phyloP scores from a whole-genome alignment of 495 filamentous ascomycete species.

The Podospora pseudopauciseta region DNA sequence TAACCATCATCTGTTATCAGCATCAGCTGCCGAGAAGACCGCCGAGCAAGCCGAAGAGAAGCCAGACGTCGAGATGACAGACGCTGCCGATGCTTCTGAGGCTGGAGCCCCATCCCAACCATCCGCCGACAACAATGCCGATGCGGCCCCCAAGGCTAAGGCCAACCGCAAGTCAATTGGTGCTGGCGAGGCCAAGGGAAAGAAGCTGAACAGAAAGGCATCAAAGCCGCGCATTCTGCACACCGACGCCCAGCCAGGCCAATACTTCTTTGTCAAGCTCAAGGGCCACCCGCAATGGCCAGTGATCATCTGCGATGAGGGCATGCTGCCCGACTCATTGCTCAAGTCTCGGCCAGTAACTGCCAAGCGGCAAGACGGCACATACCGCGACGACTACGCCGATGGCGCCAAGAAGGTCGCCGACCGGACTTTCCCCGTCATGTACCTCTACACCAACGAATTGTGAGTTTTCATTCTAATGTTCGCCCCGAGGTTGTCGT shows the following conservation, averaged over 20 bases:
- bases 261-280: conserved; percentile 81
- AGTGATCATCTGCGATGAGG: conserved; percentile 83
- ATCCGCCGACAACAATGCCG: conserved; percentile 25
- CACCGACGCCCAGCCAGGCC: conserved; percentile 75
- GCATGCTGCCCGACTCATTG: conserved; percentile 75
- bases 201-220: conserved; percentile 81
- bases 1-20: conserved; percentile 18
- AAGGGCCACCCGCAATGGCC: conserved; percentile 92
- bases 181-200: conserved; percentile 61
- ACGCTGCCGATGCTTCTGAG: conserved; percentile 27
- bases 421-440: conserved; percentile 84
- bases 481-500: background rate
- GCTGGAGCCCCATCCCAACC: conserved; percentile 23
- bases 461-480: conserved; percentile 64
- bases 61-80: conserved; percentile 39
- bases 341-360: conserved; percentile 73
- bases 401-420: conserved; percentile 77
- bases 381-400: conserved; percentile 75
- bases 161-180: conserved; percentile 62
- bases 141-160: conserved; percentile 41
- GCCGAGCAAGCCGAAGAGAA: conserved; percentile 29
- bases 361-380: conserved; percentile 72
- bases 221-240: conserved; percentile 67
- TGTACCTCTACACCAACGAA: conserved; percentile 91
- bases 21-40: conserved; percentile 24